Evolutionary conservation across 2,329 filamentous ascomycete species (phyloP).

Genomic region (Colletotrichum simmondsii): DNA sequence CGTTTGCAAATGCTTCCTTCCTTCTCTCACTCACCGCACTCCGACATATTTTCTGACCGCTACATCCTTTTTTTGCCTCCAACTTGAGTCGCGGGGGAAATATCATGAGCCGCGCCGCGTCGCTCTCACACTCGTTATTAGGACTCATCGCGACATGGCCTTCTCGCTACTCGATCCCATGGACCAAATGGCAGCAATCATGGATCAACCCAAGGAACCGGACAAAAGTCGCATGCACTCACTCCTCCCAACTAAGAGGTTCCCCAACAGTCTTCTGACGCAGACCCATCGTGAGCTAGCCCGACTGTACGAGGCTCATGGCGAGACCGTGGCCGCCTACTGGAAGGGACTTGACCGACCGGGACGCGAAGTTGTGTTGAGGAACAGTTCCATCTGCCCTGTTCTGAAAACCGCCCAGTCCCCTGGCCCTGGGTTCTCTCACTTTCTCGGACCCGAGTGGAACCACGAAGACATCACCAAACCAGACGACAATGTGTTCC

Average conservation of each 20-base stretch:
- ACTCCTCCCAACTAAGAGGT: neutral
- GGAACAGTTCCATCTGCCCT: neutral
- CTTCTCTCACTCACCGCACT: neutral
- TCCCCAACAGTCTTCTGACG: neutral
- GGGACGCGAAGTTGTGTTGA: neutral
- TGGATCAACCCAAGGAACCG: neutral
- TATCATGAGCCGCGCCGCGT: neutral
- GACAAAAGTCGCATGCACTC: neutral
- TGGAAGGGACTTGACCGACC: neutral
- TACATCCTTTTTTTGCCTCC: too few species aligned
- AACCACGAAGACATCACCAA: conserved; percentile 54
- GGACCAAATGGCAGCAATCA: neutral
- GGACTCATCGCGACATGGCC: neutral
- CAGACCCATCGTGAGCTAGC: neutral
- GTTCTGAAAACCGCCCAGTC: neutral
- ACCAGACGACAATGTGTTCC: conserved; percentile 47
- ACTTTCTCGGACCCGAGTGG: conserved; percentile 53
- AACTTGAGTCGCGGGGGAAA: neutral
- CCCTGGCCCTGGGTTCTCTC: conserved; percentile 4
- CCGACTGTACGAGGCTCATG: neutral
- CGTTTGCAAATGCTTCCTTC: neutral
- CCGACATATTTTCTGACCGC: neutral
- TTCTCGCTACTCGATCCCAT: neutral
- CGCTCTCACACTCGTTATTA: neutral
- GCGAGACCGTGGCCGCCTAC: neutral